A percentile compares a stretch with the other conserved stretches of the same genome.
phyloP scores from a whole-genome alignment of 345 rosid species.

The Ailanthus altissimus region DNA sequence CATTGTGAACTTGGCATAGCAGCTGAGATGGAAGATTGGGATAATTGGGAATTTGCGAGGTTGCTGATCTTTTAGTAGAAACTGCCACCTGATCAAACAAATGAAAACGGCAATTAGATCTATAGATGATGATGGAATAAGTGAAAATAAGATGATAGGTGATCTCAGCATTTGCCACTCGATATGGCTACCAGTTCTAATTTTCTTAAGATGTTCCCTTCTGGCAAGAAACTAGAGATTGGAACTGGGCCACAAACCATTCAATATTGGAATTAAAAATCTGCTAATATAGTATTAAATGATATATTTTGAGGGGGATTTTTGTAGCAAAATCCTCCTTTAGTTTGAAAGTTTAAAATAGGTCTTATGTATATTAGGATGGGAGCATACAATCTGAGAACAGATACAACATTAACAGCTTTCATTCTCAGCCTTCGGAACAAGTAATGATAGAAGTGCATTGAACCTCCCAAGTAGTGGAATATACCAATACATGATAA shows the following conservation, averaged over 20 bases:
- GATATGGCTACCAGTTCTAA: background rate
- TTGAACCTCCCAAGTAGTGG: background rate
- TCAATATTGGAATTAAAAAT: background rate
- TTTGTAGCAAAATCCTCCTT: background rate
- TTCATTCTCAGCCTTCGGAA: background rate
- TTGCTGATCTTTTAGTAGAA: constrained; percentile 85
- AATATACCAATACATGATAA: background rate
- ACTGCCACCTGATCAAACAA: constrained; percentile 65
- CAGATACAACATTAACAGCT: background rate
- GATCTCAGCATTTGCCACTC: background rate
- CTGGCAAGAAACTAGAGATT: background rate
- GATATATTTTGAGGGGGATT: background rate
- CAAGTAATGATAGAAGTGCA: too few species aligned
- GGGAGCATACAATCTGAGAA: background rate
- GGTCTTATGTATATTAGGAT: background rate
- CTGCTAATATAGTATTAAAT: background rate
- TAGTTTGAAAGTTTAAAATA: background rate
- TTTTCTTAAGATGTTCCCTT: background rate
- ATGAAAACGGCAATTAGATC: constrained; percentile 3
- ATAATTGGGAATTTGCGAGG: constrained; percentile 90
- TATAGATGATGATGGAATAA: too few species aligned
- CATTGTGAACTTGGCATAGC: constrained; percentile 96
- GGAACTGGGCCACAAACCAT: background rate
- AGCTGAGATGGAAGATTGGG: constrained; percentile 95
- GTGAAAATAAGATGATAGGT: background rate